Percentiles rank a stretch among this genome's conserved stretches.
Conservation (phyloP, 192 early-diverging fungal genomes). For the Coemansia sp. region DNA sequence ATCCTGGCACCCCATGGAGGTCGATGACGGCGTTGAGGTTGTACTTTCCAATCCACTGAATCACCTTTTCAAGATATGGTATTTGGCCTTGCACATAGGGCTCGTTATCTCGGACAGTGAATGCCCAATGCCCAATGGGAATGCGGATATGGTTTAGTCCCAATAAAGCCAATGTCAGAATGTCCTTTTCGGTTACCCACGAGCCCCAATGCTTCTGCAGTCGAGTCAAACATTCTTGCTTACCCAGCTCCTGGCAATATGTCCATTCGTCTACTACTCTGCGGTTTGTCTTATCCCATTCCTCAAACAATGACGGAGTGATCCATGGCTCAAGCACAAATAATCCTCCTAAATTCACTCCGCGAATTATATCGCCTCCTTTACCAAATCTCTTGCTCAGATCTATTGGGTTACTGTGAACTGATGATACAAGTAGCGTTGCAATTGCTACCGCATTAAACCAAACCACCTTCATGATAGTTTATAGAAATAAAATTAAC, state of each 20-base stretch:
- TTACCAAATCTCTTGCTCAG: slow-evolving; percentile 31
- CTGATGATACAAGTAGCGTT: slow-evolving; percentile 2
- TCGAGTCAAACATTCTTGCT: slow-evolving; percentile 28
- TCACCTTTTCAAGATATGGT: slow-evolving; percentile 31
- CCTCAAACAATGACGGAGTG: slow-evolving; percentile 45
- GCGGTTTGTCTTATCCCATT: slow-evolving; percentile 40
- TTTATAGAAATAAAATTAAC: not conserved
- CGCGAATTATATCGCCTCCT: slow-evolving; percentile 51
- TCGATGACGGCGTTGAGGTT: slow-evolving; percentile 57
- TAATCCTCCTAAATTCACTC: slow-evolving; percentile 60
- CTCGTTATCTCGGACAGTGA: slow-evolving; percentile 52
- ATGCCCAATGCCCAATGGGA: slow-evolving; percentile 63
- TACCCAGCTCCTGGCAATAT: slow-evolving; percentile 52
- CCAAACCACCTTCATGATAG: slow-evolving; percentile 14
- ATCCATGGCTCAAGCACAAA: slow-evolving; percentile 65
- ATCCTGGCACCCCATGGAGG: slow-evolving; percentile 60
- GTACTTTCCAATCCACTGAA: slow-evolving; percentile 52
- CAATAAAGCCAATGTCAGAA: slow-evolving; percentile 41
- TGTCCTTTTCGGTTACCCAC: slow-evolving; percentile 60
- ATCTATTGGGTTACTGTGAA: slow-evolving; percentile 12
- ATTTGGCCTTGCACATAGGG: slow-evolving; percentile 56
- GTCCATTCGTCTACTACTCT: slow-evolving; percentile 60
- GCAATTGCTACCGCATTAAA: slow-evolving; percentile 7
- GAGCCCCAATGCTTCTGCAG: slow-evolving; percentile 53
- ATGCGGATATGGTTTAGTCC: slow-evolving; percentile 59